These are phyloP conservation scores for Polyporus tsugae DNA, from an alignment of 1,284 basidiomycete genomes.

Conservation along the genomic window DNA sequence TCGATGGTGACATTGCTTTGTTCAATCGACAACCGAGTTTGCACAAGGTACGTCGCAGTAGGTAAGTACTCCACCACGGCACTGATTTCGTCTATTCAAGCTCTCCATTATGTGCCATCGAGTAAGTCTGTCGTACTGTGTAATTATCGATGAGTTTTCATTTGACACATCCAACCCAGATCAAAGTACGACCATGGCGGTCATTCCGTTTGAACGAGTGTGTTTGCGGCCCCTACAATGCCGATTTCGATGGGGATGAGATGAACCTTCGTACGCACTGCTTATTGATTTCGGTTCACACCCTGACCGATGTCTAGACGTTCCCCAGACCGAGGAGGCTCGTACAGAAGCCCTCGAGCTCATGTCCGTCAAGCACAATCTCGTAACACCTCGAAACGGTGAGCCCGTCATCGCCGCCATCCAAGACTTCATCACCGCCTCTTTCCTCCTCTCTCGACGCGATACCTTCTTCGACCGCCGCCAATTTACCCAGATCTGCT, in stretches of 20 bases:
- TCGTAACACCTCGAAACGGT: slow-evolving; percentile 97
- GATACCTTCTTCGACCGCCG: slow-evolving; percentile 95
- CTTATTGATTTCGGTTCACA: not conserved
- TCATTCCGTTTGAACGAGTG: slow-evolving; percentile 99
- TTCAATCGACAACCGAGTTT: slow-evolving; percentile 99
- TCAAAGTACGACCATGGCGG: slow-evolving; percentile 96
- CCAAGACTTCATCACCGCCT: slow-evolving; percentile 98
- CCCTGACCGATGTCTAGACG: slow-evolving; percentile 62
- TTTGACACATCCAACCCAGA: slow-evolving; percentile 46
- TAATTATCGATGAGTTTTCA: no score
- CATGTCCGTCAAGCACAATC: slow-evolving; percentile 98
- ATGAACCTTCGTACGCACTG: slow-evolving; percentile 93
- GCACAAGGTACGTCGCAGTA: slow-evolving; percentile 72
- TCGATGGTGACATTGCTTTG: slow-evolving; percentile 96
- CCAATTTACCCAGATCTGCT: slow-evolving; percentile 97
- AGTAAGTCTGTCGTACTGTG: slow-evolving; percentile 51
- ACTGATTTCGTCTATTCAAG: slow-evolving; percentile 54
- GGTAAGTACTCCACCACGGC: not conserved
- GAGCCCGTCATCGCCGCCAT: slow-evolving; percentile 99
- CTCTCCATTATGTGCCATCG: slow-evolving; percentile 99
- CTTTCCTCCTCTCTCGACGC: slow-evolving; percentile 92
- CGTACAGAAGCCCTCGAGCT: slow-evolving; percentile 97
- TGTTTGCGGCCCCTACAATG: slow-evolving; percentile 99
- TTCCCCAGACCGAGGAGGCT: slow-evolving; percentile 99
- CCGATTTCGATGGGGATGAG: slow-evolving; percentile 99